Percentiles rank a stretch among this genome's conserved stretches.
Conservation (phyloP, 1,284 basidiomycete genomes). For the Amylostereum areolatum region DNA sequence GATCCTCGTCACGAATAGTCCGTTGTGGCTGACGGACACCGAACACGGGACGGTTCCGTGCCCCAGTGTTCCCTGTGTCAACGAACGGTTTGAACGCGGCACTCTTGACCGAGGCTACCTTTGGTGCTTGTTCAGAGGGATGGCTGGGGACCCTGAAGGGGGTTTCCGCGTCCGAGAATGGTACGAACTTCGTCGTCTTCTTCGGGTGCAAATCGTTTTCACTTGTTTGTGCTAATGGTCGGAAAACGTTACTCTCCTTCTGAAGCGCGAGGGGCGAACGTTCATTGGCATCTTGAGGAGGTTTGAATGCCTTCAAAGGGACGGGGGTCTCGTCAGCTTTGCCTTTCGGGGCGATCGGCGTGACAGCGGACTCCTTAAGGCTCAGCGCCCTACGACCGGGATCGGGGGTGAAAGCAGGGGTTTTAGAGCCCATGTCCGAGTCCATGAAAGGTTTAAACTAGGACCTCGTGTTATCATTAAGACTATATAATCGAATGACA, state of each 20-base stretch:
- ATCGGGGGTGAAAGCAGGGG: conserved; percentile 21
- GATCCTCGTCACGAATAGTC: conserved; percentile 7
- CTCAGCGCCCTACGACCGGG: conserved; percentile 29
- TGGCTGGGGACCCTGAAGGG: conserved; percentile 71
- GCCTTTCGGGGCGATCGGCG: conserved; percentile 9
- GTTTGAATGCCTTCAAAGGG: conserved; percentile 60
- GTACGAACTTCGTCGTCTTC: neutral
- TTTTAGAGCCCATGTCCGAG: conserved; percentile 18
- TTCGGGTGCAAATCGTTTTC: neutral
- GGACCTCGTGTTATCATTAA: conserved; percentile 1
- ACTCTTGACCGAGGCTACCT: conserved; percentile 3
- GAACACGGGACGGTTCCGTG: conserved; percentile 13
- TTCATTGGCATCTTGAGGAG: conserved; percentile 43
- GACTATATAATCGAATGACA: neutral
- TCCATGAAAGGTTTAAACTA: conserved; percentile 28
- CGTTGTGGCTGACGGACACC: conserved; percentile 20
- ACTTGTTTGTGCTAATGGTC: conserved; percentile 25
- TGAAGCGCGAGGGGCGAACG: conserved; percentile 21
- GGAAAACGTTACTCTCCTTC: conserved; percentile 3
- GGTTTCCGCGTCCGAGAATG: conserved; percentile 23
- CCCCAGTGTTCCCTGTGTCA: conserved; percentile 5
- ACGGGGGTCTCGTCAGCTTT: conserved; percentile 28
- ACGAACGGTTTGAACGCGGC: conserved; percentile 40
- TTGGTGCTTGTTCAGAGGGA: conserved; percentile 40
- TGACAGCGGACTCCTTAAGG: conserved; percentile 27